phyloP scores from a whole-genome alignment of 2,329 filamentous ascomycete genomes.

The Neopestalotiopsis rosae region DNA sequence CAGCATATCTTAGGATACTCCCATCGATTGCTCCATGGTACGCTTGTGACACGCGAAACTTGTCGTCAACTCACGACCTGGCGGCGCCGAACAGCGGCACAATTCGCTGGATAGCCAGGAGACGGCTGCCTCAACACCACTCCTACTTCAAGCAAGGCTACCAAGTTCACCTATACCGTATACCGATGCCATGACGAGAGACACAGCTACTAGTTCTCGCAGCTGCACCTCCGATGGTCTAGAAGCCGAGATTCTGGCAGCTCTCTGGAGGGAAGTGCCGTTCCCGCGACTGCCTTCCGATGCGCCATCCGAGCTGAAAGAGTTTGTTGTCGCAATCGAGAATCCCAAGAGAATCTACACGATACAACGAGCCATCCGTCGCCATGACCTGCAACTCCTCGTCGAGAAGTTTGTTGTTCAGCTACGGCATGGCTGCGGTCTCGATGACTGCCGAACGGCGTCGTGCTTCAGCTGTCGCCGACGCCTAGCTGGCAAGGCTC shows the following conservation, averaged over 20 bases:
- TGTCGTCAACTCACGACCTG: not conserved
- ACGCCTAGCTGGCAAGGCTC: slow-evolving; percentile 68
- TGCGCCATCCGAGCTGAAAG: slow-evolving; percentile 62
- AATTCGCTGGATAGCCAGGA: not conserved
- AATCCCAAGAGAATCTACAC: slow-evolving; percentile 66
- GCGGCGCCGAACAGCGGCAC: not conserved
- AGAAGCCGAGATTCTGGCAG: slow-evolving; percentile 57
- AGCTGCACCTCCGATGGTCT: slow-evolving; percentile 36
- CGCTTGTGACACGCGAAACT: not conserved
- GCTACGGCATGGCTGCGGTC: slow-evolving; percentile 80
- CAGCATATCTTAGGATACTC: not conserved
- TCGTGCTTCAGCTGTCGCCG: slow-evolving; percentile 83
- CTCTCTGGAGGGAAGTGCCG: slow-evolving; percentile 65
- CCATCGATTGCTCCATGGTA: not conserved
- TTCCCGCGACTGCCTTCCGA: slow-evolving; percentile 65
- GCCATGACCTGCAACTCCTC: slow-evolving; percentile 68
- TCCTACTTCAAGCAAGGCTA: not conserved
- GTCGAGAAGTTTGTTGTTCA: slow-evolving; percentile 80
- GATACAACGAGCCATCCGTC: slow-evolving; percentile 64
- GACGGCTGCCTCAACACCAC: not conserved
- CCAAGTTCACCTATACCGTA: slow-evolving; percentile 5
- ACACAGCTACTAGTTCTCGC: slow-evolving; percentile 43
- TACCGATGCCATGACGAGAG: slow-evolving; percentile 55
- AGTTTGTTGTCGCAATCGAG: slow-evolving; percentile 62
- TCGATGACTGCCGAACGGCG: slow-evolving; percentile 70